A percentile compares a stretch with the other conserved stretches of the same genome.
These are phyloP conservation scores for Ophiosphaerella herpotricha DNA, from an alignment of 2,329 filamentous ascomycete genomes.

Conservation along the genomic window DNA sequence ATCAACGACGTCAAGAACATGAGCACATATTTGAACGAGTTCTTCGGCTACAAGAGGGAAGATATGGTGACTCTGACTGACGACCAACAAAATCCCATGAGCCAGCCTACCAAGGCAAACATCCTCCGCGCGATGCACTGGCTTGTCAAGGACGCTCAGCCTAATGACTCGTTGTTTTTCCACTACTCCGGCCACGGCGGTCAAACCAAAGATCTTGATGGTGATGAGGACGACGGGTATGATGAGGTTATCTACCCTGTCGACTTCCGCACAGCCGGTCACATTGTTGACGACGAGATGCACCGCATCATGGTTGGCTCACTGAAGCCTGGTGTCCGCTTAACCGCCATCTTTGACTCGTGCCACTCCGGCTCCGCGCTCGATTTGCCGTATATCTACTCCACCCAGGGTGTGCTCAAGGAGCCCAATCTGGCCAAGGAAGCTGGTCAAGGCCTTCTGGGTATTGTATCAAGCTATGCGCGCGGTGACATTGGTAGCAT, in stretches of 20 bases:
- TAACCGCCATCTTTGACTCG: constrained; percentile 81
- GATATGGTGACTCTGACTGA: constrained; percentile 98
- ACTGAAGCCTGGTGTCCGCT: constrained; percentile 79
- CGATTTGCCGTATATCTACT: constrained; percentile 80
- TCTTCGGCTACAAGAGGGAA: constrained; percentile 90
- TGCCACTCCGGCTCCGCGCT: constrained; percentile 79
- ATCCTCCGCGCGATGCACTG: constrained; percentile 97
- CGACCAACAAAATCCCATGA: constrained; percentile 96
- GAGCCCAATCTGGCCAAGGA: constrained; percentile 82
- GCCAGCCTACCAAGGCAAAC: constrained; percentile 93
- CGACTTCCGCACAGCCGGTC: constrained; percentile 77
- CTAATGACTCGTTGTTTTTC: constrained; percentile 96
- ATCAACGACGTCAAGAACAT: constrained; percentile 99
- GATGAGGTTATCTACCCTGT: constrained; percentile 86
- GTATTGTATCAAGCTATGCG: constrained; percentile 76
- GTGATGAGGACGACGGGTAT: constrained; percentile 80
- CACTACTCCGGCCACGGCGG: constrained; percentile 90
- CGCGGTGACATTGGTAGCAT: constrained; percentile 83
- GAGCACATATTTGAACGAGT: constrained; percentile 85
- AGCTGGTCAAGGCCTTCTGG: constrained; percentile 72
- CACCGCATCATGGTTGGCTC: constrained; percentile 78
- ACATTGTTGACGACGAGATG: constrained; percentile 85
- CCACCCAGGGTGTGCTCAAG: constrained; percentile 78
- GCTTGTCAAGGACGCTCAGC: constrained; percentile 89
- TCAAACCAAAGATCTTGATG: constrained; percentile 78